Evolutionary conservation across 441 rosid genomes (phyloP), one percentile per base, ranked within the genome.

Genomic region (Populus hybrid): DNA sequence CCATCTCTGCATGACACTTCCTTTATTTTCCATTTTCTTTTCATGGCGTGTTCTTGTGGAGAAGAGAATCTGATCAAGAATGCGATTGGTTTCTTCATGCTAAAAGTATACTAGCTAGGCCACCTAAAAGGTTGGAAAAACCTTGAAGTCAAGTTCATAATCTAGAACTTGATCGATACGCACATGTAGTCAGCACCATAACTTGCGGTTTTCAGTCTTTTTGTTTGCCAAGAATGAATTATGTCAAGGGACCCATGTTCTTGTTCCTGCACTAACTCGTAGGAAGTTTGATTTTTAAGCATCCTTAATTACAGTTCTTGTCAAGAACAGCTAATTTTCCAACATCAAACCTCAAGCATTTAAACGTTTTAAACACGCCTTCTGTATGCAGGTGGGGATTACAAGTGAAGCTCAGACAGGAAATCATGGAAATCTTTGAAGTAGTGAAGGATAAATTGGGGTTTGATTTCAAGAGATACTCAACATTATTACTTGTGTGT

Each of bases 371-470:
- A 5, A 50, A 14, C 5, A 16, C 57, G 6, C 57, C 7, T 50
- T 50, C 57, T 50, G 57, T 1, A 5, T 50, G 57, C 57, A 50
- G 57, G 57, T 50, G 57, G n/a, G 57, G 57, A 50, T 14, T 50
- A 14, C 57, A 50, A 50, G 57, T 50, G 57, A 50, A 50, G 57
- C 7, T 50, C 57, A 50, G 57, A 50, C 19, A 50, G 57, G 24
- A 64, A 23, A 64, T n/a, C 26, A 64, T 64, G 67, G 67, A 64
- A n/a, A 64, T 64, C 67, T 64, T 64, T 64, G 67, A 24, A 64
- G 67, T 23, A 24, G 3, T n/a, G 26, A 64, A 64, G 67, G 30
- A 64, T 8, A 64, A 64, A 24, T 4, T 64, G 30, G 28, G 24
- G 67, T 64, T 0, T 1, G 28, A 64, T 64, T 23, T 14, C 67